Percentiles rank a stretch among this genome's conserved stretches.
phyloP scores from a whole-genome alignment of 2,329 filamentous ascomycete genomes.

The Penicillium olsonii region DNA sequence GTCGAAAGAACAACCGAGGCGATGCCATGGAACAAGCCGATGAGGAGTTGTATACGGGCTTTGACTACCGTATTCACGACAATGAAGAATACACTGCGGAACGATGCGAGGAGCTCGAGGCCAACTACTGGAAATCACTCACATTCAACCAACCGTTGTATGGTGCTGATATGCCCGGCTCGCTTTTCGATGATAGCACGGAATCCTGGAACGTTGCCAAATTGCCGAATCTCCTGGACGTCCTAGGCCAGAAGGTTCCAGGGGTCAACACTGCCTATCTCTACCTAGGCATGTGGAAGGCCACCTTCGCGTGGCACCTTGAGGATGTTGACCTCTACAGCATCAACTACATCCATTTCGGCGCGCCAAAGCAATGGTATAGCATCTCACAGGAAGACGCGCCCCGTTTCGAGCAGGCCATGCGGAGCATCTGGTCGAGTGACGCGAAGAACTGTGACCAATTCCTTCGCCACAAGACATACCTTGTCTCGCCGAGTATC shows the following conservation, averaged over 20 bases:
- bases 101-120: constrained; percentile 90
- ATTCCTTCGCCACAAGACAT: constrained; percentile 96
- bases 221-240: constrained; percentile 87
- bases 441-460: constrained; percentile 96
- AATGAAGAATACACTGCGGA: constrained; percentile 87
- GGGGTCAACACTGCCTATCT: constrained; percentile 98
- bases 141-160: constrained; percentile 95
- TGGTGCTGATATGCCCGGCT: constrained; percentile 93
- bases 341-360: constrained; percentile 99
- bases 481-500: constrained; percentile 88
- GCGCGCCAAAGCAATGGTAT: constrained; percentile 99
- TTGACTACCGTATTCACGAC: constrained; percentile 83
- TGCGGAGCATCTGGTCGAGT: constrained; percentile 82
- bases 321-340: constrained; percentile 99
- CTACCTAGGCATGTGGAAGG: constrained; percentile 99
- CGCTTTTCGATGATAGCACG: constrained; percentile 83
- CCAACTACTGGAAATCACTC: constrained; percentile 94
- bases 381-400: constrained; percentile 97
- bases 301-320: constrained; percentile 97
- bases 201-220: constrained; percentile 93
- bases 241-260: constrained; percentile 91
- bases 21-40: constrained; percentile 80
- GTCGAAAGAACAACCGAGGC: constrained; percentile 80
- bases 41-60: constrained; percentile 85
- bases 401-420: constrained; percentile 86